Base-by-base conservation (phyloP, 768 basidiomycete species). In the Leccinum variicolor region DNA sequence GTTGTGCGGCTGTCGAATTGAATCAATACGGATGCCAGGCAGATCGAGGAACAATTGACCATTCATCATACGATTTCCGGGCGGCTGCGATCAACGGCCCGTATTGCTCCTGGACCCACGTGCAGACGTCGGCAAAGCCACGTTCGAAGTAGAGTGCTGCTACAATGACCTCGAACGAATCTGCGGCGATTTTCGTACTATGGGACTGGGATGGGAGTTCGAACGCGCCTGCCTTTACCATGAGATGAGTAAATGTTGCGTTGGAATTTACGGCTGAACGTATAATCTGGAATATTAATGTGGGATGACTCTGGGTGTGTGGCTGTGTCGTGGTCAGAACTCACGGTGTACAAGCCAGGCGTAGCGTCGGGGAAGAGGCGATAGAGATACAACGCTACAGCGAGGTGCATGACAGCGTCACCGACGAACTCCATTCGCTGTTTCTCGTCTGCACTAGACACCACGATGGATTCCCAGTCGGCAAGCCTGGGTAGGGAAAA, bases 361-460 rank as follows among this genome's bases (percentile, higher is more conserved):
- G 64, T 55, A 53, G 65, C 73, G 15, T 72, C 25, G n/a, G 73
- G 72, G 55, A 68, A 66, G 49, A 67, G 59, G 17, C 64, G 65
- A 56, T 74, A 77, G 2, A 82, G 71, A 54, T 72, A 71, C 45
- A 74, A 69, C 11, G 76, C 75, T 17, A 81, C 66, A 29, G 72
- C 67, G 56, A 76, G 73, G 58, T 77, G 73, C 71, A 81, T 79
- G 53, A 78, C 66, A 28, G 77, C 75, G 54, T 81, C 80, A 5
- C 80, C 80, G 13, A 81, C 60, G 62, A 79, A 81, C 62, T 81
- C 80, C 48, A 80, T 56, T 26, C 78, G 71, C 34, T 81, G 75
- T 63, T 74, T 73, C 62, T 73, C 71, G 26, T 57, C 56, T 15
- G 41, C 50, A 14, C 61, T 66, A 48, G 64, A 72, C 4, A 66